phyloP scores from a whole-genome alignment of 495 filamentous ascomycete genomes.

The Podospora pseudopauciseta region DNA sequence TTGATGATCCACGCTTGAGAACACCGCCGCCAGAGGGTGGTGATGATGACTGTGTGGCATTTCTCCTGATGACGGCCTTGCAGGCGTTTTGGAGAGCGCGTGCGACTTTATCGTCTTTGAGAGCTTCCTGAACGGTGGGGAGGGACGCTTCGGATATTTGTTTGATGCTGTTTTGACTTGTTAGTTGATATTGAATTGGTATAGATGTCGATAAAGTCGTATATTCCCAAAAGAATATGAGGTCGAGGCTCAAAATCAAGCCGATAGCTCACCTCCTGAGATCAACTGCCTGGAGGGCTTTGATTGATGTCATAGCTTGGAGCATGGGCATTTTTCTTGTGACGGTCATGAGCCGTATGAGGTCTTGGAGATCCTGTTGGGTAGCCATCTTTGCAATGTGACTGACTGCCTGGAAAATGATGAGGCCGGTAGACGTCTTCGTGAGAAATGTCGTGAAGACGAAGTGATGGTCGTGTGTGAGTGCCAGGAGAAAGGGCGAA shows the following conservation, averaged over 20 bases:
- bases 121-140: constrained; percentile 52
- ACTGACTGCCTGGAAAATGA: not conserved
- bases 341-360: constrained; percentile 75
- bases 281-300: constrained; percentile 59
- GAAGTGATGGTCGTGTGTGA: constrained; percentile 5
- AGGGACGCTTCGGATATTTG: constrained; percentile 59
- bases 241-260: not conserved
- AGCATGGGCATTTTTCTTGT: constrained; percentile 68
- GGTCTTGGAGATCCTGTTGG: constrained; percentile 59
- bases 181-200: not conserved
- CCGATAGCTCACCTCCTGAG: constrained; percentile 53
- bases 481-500: constrained; percentile 5
- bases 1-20: constrained; percentile 37
- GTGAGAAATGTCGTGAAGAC: not conserved
- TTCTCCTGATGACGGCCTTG: constrained; percentile 57
- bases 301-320: constrained; percentile 64
- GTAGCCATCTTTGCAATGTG: constrained; percentile 40
- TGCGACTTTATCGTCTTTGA: constrained; percentile 67
- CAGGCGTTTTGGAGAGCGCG: constrained; percentile 63
- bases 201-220: too few species aligned
- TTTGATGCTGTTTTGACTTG: constrained; percentile 44
- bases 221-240: not conserved
- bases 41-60: constrained; percentile 15
- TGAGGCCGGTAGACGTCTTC: not conserved
- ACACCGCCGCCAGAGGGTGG: constrained; percentile 14